Evolutionary conservation across 2,329 filamentous ascomycete genomes (phyloP).

Genomic region (Apiospora saccharicola): DNA sequence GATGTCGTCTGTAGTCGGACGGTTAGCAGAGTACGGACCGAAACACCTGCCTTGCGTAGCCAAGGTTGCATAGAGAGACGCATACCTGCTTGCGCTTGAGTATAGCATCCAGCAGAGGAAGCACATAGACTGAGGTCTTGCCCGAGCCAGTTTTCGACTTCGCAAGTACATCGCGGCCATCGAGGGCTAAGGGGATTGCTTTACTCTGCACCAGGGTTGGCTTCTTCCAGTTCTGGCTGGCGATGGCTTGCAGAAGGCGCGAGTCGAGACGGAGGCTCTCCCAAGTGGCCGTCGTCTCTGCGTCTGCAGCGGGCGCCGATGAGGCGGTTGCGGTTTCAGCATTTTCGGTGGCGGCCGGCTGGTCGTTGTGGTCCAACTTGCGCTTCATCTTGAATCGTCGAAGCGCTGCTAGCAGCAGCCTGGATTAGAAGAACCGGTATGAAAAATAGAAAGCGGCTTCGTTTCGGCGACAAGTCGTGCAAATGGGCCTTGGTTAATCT

Average conservation of each 20-base stretch:
- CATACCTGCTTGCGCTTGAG: conserved; percentile 77
- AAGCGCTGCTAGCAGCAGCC: neutral
- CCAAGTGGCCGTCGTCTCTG: conserved; percentile 61
- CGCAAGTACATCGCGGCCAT: conserved; percentile 88
- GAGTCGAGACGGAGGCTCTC: conserved; percentile 81
- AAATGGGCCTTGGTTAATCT: neutral
- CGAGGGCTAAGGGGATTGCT: conserved; percentile 86
- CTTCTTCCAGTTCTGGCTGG: conserved; percentile 81
- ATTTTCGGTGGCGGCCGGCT: conserved; percentile 44
- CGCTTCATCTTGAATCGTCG: conserved; percentile 56
- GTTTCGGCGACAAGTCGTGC: neutral
- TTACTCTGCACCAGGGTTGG: conserved; percentile 90
- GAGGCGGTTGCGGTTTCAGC: conserved; percentile 24
- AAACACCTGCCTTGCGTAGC: neutral
- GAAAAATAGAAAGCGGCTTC: neutral
- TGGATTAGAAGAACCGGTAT: neutral
- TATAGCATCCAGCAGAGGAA: conserved; percentile 87
- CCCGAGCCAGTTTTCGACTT: conserved; percentile 95
- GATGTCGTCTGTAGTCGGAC: conserved; percentile 53
- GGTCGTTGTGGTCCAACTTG: conserved; percentile 61
- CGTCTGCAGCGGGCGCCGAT: neutral
- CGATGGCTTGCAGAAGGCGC: conserved; percentile 84
- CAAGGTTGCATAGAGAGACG: neutral
- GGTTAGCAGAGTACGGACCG: conserved; percentile 5
- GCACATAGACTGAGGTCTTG: conserved; percentile 94